Evolutionary conservation across 2,329 filamentous ascomycete genomes (phyloP).

Genomic region (Talaromyces sp.): DNA sequence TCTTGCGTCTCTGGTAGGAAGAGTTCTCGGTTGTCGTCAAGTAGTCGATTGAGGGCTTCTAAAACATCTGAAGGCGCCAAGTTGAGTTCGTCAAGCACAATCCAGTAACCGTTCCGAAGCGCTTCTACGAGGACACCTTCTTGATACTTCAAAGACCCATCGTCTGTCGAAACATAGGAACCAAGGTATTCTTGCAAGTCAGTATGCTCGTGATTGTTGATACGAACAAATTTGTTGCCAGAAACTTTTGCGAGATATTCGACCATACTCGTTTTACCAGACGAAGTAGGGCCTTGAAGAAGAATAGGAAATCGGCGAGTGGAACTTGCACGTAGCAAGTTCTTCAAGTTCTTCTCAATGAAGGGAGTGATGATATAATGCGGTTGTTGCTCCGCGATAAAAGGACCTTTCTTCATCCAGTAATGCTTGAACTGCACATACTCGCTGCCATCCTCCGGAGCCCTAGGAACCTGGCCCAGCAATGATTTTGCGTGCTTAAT

Average conservation of each 20-base stretch:
- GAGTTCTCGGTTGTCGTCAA: slow-evolving; percentile 95
- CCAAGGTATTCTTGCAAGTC: slow-evolving; percentile 97
- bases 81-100: slow-evolving; percentile 96
- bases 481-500: slow-evolving; percentile 68
- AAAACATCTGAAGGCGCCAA: slow-evolving; percentile 94
- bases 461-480: slow-evolving; percentile 71
- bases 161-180: slow-evolving; percentile 80
- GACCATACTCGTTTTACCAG: slow-evolving; percentile 99
- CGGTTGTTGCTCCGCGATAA: slow-evolving; percentile 64
- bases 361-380: slow-evolving; percentile 98
- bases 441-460: slow-evolving; percentile 69
- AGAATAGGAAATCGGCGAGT: slow-evolving; percentile 89
- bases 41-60: slow-evolving; percentile 87
- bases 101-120: slow-evolving; percentile 91
- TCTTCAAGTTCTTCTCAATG: slow-evolving; percentile 89
- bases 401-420: slow-evolving; percentile 77
- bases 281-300: slow-evolving; percentile 93
- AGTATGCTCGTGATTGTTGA: slow-evolving; percentile 99
- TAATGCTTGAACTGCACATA: slow-evolving; percentile 89
- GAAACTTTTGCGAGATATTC: slow-evolving; percentile 96
- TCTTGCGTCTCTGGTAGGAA: slow-evolving; percentile 97
- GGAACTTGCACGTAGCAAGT: slow-evolving; percentile 88
- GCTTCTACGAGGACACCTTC: slow-evolving; percentile 93
- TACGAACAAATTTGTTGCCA: slow-evolving; percentile 94
- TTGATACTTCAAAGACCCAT: slow-evolving; percentile 84